Evolutionary conservation across 192 early-diverging fungal species (phyloP), one percentile per base, ranked within the genome.

Genomic region (Podila verticillata): DNA sequence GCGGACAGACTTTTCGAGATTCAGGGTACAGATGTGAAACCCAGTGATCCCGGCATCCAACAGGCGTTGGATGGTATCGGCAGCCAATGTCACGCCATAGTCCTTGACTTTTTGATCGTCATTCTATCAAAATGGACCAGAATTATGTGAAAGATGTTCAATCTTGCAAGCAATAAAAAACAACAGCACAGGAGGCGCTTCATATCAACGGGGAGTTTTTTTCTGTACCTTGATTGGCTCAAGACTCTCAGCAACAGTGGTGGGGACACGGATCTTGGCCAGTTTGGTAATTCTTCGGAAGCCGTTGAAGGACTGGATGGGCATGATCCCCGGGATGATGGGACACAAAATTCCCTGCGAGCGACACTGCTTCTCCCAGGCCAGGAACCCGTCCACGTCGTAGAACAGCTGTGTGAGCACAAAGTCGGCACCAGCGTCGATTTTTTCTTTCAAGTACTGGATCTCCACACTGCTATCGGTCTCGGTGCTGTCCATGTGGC

Each of bases 291-390:
- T 95, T 63, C 94, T 80, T 54, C 93, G 86, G 84, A 96, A 96
- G 39, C 91, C 92, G 30, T 88, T 90, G 63, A 90, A 94, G 51
- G 84, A 90, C 66, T 95, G 95, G 63, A 96, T 95, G 48, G 93
- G 93, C 93, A 96, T 95, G 49, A 96, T 90, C 28, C 95, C 95
- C n/a, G 95, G 94, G 32, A 96, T 85, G 75, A 96, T 89, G 30
- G 87, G 87, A 28, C 92, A 83, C 22, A 67, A 36, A 56, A 89
- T 89, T 9, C 87, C 85, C 54, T 61, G 28, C 2, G 61, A 7
- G 24, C 92, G 87, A 75, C 91, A 90, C n/a, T 89, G 59, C 49
- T 86, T 84, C 30, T 88, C 80, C 95, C 95, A 96, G 2, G 77
- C 71, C n/a, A 93, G 47, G 82, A 91, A 96, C 2, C 84, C 47